Percentiles rank a stretch among this genome's conserved stretches.
phyloP scores from a whole-genome alignment of 2,329 filamentous ascomycete genomes.

The Sclerotinia borealis region DNA sequence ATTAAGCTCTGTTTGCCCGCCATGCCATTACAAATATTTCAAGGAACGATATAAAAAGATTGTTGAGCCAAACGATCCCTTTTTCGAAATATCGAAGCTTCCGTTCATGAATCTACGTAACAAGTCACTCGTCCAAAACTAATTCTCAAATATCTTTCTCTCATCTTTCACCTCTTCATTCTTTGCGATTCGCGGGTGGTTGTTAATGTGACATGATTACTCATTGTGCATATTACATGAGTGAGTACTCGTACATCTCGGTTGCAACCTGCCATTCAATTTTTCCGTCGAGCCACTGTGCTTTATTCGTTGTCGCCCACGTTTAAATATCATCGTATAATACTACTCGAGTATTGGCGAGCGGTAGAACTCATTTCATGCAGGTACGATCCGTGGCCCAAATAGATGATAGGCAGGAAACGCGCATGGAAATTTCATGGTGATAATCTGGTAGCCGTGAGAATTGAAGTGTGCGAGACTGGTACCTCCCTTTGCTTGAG shows the following conservation, averaged over 20 bases:
- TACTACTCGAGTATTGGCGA: too few species aligned
- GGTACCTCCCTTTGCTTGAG: not conserved
- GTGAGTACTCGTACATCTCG: not conserved
- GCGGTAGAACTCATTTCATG: not conserved
- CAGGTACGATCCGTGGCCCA: not conserved
- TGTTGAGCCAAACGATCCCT: not conserved
- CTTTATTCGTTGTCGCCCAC: not conserved
- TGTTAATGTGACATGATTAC: not conserved
- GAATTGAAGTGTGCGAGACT: not conserved
- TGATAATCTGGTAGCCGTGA: not conserved
- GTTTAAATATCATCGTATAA: not conserved
- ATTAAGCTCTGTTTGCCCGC: not conserved
- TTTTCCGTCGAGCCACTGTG: not conserved
- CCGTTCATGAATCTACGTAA: not conserved
- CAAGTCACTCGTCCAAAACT: not conserved
- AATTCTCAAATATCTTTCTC: not conserved
- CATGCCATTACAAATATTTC: not conserved
- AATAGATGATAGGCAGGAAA: not conserved
- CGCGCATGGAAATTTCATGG: not conserved
- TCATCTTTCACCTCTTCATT: not conserved
- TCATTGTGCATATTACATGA: not conserved
- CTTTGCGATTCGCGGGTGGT: not conserved
- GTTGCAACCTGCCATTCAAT: not conserved
- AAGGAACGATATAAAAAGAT: not conserved
- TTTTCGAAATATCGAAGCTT: not conserved